These are phyloP conservation scores for Moniliella sp. DNA, from an alignment of 1,284 basidiomycete genomes.

Conservation along the genomic window DNA sequence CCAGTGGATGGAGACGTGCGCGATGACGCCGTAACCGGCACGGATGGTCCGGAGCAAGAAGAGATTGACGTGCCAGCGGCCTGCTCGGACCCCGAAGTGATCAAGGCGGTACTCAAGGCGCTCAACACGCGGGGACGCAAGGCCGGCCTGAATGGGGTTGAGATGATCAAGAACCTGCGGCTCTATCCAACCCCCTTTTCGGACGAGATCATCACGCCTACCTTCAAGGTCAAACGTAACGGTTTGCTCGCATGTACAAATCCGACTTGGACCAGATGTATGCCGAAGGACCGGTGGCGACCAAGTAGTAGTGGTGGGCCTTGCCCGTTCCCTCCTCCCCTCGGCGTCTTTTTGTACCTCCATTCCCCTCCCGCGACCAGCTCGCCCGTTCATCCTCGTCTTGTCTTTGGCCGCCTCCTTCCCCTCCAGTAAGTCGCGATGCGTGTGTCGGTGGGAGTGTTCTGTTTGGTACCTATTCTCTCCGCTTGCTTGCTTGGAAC, in stretches of 20 bases:
- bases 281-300: conserved; percentile 8
- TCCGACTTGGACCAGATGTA: conserved; percentile 19
- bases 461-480: no score
- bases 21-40: conserved; percentile 36
- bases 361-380: no score
- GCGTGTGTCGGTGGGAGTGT: no score
- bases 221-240: conserved; percentile 28
- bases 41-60: conserved; percentile 13
- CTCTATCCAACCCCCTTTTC: conserved; percentile 19
- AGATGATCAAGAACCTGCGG: conserved; percentile 23
- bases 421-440: no score
- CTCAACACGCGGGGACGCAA: conserved; percentile 23
- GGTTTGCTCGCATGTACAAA: conserved; percentile 16
- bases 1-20: no score
- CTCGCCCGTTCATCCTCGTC: no score
- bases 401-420: no score
- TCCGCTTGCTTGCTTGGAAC: no score
- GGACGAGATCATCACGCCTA: conserved; percentile 16
- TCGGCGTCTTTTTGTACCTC: no score
- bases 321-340: no score
- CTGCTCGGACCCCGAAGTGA: conserved; percentile 46
- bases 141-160: conserved; percentile 22
- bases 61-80: conserved; percentile 33
- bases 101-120: conserved; percentile 40
- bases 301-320: no score